Percentiles rank a stretch among this genome's conserved stretches.
These are phyloP conservation scores for Alternaria arborescens DNA, from an alignment of 2,329 filamentous ascomycete species.

Conservation along the genomic window DNA sequence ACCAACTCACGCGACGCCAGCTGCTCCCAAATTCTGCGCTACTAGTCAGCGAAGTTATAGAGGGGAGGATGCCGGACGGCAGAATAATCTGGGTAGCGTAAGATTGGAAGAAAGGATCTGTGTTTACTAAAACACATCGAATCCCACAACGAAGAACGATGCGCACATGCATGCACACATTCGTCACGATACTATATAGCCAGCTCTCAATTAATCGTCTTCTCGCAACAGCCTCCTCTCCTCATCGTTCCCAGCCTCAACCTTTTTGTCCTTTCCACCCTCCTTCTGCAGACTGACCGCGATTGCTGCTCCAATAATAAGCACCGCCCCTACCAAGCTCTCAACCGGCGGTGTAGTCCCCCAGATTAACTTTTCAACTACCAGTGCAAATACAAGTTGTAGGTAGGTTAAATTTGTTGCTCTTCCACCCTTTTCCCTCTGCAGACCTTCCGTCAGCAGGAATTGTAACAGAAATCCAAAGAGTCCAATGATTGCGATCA, in stretches of 20 bases:
- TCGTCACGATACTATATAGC: not conserved
- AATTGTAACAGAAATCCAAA: constrained; percentile 85
- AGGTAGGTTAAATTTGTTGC: constrained; percentile 72
- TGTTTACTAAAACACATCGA: not conserved
- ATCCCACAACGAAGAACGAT: not conserved
- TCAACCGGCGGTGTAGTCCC: constrained; percentile 40
- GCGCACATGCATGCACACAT: not conserved
- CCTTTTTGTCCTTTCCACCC: constrained; percentile 14
- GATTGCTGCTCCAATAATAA: constrained; percentile 39
- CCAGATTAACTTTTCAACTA: constrained; percentile 68
- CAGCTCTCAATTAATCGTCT: not conserved
- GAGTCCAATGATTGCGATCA: constrained; percentile 72
- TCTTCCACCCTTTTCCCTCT: constrained; percentile 69
- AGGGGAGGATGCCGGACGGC: not conserved
- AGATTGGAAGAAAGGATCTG: not conserved
- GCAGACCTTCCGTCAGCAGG: constrained; percentile 76
- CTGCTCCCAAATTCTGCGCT: not conserved
- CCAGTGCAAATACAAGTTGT: constrained; percentile 71
- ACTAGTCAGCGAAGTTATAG: not conserved
- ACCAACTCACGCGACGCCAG: not conserved
- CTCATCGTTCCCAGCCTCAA: constrained; percentile 28
- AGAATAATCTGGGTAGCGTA: not conserved
- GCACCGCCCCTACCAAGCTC: constrained; percentile 33
- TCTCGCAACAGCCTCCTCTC: constrained; percentile 32
- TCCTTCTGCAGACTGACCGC: constrained; percentile 38